A percentile compares a stretch with the other conserved stretches of the same genome.
phyloP scores from a whole-genome alignment of 495 filamentous ascomycete species.

The Thermochaetoides thermophila region DNA sequence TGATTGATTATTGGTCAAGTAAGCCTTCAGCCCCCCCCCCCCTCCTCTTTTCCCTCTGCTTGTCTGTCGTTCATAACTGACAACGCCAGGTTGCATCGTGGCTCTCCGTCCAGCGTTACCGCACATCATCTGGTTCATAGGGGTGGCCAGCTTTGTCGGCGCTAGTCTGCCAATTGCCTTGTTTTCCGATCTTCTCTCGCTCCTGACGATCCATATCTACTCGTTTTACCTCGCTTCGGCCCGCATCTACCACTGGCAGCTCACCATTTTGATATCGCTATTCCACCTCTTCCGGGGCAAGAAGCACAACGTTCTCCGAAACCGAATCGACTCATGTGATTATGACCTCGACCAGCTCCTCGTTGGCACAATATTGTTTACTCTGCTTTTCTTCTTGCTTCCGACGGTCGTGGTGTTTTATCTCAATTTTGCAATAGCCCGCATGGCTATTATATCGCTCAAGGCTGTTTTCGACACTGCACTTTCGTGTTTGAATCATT shows the following conservation, averaged over 20 bases:
- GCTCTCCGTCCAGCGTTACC: slow-evolving; percentile 68
- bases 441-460: slow-evolving; percentile 85
- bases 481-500: slow-evolving; percentile 91
- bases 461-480: slow-evolving; percentile 83
- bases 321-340: slow-evolving; percentile 96
- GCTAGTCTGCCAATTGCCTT: slow-evolving; percentile 95
- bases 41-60: too few relatives aligned
- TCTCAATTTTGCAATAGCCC: slow-evolving; percentile 81
- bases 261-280: slow-evolving; percentile 86
- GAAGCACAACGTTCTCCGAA: slow-evolving; percentile 91
- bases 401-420: slow-evolving; percentile 96
- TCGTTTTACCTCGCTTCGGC: slow-evolving; percentile 95
- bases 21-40: too few relatives aligned
- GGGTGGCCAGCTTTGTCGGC: slow-evolving; percentile 86
- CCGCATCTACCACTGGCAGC: slow-evolving; percentile 95
- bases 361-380: slow-evolving; percentile 92
- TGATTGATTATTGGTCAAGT: slow-evolving; percentile 94
- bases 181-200: slow-evolving; percentile 84
- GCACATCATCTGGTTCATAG: slow-evolving; percentile 80
- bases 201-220: slow-evolving; percentile 91
- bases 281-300: slow-evolving; percentile 98
- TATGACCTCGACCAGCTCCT: slow-evolving; percentile 97
- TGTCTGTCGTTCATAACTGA: too few relatives aligned
- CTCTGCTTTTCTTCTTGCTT: slow-evolving; percentile 84
- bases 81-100: slow-evolving; percentile 46